Percentiles rank a stretch among this genome's conserved stretches.
phyloP scores from a whole-genome alignment of 371 early-diverging fungal genomes.

The Apophysomyces trapeziformis region DNA sequence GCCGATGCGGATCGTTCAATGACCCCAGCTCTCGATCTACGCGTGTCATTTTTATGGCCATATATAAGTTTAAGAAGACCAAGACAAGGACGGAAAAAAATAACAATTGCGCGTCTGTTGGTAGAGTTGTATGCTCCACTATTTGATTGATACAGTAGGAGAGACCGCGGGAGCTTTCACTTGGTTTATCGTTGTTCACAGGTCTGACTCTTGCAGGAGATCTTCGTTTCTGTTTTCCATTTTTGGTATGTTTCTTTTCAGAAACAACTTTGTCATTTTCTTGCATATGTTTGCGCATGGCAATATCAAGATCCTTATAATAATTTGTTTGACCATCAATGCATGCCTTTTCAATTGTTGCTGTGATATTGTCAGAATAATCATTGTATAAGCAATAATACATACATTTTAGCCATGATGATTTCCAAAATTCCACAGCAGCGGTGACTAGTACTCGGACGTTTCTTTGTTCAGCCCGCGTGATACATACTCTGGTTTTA shows the following conservation, averaged over 20 bases:
- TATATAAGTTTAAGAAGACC: slow-evolving; percentile 38
- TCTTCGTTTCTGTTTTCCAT: slow-evolving; percentile 16
- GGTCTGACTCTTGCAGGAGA: slow-evolving; percentile 4
- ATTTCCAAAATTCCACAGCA: slow-evolving; percentile 72
- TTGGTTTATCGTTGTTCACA: neutral
- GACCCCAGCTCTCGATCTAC: slow-evolving; percentile 32
- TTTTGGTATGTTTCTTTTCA: slow-evolving; percentile 7
- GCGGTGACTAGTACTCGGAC: slow-evolving; percentile 70
- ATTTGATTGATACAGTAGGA: slow-evolving; percentile 17
- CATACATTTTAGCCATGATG: slow-evolving; percentile 74
- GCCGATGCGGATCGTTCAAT: neutral
- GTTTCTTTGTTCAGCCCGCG: slow-evolving; percentile 66
- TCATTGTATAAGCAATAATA: neutral
- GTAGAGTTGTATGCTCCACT: slow-evolving; percentile 14
- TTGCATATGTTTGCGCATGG: slow-evolving; percentile 32
- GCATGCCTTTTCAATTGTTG: slow-evolving; percentile 66
- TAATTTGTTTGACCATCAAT: slow-evolving; percentile 65
- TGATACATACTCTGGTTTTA: slow-evolving; percentile 78
- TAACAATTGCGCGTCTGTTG: slow-evolving; percentile 29
- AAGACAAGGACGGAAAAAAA: slow-evolving; percentile 32
- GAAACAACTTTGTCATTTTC: slow-evolving; percentile 9
- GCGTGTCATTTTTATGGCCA: slow-evolving; percentile 38
- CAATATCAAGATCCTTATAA: slow-evolving; percentile 56
- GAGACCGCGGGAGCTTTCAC: neutral
- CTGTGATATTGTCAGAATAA: slow-evolving; percentile 14